Evolutionary conservation across 768 basidiomycete species (phyloP).

Genomic region (Thelephora aurantiotincta): DNA sequence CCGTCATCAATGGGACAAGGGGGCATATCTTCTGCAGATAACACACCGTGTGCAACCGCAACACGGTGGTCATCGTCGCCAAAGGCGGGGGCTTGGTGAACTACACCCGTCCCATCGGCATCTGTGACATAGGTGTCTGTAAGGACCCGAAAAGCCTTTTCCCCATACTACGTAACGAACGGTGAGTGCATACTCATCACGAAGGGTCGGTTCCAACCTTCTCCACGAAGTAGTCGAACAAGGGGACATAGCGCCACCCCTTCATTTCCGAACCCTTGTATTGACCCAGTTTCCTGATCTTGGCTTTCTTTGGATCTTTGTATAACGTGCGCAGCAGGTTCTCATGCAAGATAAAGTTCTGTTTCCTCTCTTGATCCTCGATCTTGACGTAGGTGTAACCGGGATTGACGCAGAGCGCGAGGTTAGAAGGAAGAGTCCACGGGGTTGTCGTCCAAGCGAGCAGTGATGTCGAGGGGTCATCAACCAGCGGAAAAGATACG

Average conservation of each 20-base stretch:
- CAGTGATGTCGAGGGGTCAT: conserved; percentile 81
- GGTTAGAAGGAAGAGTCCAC: conserved; percentile 94
- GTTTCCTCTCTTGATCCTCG: conserved; percentile 72
- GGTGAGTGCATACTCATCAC: neutral
- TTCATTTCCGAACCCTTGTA: conserved; percentile 91
- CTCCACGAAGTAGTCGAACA: conserved; percentile 96
- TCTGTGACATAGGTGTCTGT: conserved; percentile 89
- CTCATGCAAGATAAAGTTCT: conserved; percentile 89
- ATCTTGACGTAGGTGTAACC: conserved; percentile 96
- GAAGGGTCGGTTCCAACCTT: conserved; percentile 34
- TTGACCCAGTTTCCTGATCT: conserved; percentile 79
- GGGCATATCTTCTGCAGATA: conserved; percentile 84
- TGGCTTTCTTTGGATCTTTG: conserved; percentile 95
- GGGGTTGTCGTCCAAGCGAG: conserved; percentile 99
- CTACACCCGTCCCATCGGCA: conserved; percentile 91
- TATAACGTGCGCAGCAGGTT: conserved; percentile 75
- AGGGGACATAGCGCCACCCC: conserved; percentile 87
- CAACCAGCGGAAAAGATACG: conserved; percentile 83
- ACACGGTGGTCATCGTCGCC: conserved; percentile 98
- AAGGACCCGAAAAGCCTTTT: conserved; percentile 81
- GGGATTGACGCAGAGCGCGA: conserved; percentile 91
- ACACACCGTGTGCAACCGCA: conserved; percentile 67
- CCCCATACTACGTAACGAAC: conserved; percentile 53
- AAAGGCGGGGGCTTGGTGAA: conserved; percentile 96
- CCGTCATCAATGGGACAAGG: conserved; percentile 92